A percentile compares a stretch with the other conserved stretches of the same genome.
Evolutionary conservation across 805 yeast species (phyloP).

Genomic region (Myxozyma sirexii): DNA sequence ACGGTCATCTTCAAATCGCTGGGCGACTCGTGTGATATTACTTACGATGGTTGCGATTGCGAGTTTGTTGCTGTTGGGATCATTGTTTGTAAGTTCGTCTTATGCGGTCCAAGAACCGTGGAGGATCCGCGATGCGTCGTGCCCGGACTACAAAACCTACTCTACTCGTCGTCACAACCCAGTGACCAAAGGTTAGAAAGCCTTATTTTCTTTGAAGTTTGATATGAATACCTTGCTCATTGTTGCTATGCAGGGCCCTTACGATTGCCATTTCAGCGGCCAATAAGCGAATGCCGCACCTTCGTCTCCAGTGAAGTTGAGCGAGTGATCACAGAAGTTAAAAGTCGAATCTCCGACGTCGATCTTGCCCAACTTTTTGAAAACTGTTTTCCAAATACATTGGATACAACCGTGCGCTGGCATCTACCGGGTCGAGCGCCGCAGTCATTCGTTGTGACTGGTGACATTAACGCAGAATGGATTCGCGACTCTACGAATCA

Average conservation of each 20-base stretch:
- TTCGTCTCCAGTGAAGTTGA: constrained; percentile 68
- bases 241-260: constrained; percentile 49
- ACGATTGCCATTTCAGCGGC: constrained; percentile 73
- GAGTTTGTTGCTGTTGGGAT: constrained; percentile 6
- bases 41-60: constrained; percentile 5
- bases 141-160: constrained; percentile 30
- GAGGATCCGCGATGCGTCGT: constrained; percentile 30
- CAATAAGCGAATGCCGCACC: constrained; percentile 70
- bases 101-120: constrained; percentile 30
- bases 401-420: constrained; percentile 86
- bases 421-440: constrained; percentile 51
- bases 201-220: not conserved
- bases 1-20: not conserved
- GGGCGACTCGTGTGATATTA: not conserved
- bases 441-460: constrained; percentile 80
- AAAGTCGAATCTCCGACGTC: constrained; percentile 52
- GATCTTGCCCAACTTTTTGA: constrained; percentile 78
- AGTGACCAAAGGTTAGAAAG: constrained; percentile 22
- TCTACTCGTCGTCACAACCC: constrained; percentile 34
- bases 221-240: not conserved
- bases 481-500: constrained; percentile 85
- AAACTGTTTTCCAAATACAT: constrained; percentile 82
- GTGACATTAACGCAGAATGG: constrained; percentile 95
- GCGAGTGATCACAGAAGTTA: constrained; percentile 55
- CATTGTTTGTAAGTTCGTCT: constrained; percentile 7